Conservation (phyloP, 1,284 basidiomycete species). For the Entoloma clypeatum region DNA sequence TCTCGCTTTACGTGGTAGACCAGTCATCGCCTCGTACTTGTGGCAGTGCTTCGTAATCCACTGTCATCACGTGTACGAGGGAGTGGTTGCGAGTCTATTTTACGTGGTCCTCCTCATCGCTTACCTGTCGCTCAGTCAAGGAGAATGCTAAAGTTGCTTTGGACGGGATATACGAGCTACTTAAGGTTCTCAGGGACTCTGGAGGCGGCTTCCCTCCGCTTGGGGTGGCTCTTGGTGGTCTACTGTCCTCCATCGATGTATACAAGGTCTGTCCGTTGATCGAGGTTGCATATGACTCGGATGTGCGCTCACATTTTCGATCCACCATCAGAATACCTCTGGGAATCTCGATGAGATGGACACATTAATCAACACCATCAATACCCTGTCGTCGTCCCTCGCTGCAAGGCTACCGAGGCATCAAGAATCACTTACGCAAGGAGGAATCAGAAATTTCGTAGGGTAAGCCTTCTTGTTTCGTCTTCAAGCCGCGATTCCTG, state of each 20-base stretch:
- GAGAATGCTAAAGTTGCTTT: not conserved
- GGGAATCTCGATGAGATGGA: too few species aligned
- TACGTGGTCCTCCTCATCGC: too few species aligned
- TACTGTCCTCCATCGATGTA: not conserved
- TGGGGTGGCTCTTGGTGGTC: not conserved
- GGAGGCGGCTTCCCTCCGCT: not conserved
- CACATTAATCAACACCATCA: too few species aligned
- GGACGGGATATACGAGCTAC: not conserved
- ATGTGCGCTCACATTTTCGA: not conserved
- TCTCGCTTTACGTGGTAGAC: too few species aligned
- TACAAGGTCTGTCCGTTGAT: not conserved
- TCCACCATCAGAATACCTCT: not conserved
- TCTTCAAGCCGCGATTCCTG: not conserved
- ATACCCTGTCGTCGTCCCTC: not conserved
- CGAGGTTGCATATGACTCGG: too few species aligned
- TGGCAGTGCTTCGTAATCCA: too few species aligned
- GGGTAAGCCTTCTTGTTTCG: not conserved
- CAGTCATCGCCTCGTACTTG: too few species aligned
- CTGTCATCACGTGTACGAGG: too few species aligned
- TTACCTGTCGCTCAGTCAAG: too few species aligned
- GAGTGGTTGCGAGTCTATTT: too few species aligned
- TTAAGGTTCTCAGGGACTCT: conserved; percentile 1
- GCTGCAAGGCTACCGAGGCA: not conserved
- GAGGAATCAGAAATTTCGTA: not conserved
- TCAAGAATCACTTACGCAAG: not conserved